Base-by-base conservation (phyloP, 768 basidiomycete species). In the Nidularia sp. region DNA sequence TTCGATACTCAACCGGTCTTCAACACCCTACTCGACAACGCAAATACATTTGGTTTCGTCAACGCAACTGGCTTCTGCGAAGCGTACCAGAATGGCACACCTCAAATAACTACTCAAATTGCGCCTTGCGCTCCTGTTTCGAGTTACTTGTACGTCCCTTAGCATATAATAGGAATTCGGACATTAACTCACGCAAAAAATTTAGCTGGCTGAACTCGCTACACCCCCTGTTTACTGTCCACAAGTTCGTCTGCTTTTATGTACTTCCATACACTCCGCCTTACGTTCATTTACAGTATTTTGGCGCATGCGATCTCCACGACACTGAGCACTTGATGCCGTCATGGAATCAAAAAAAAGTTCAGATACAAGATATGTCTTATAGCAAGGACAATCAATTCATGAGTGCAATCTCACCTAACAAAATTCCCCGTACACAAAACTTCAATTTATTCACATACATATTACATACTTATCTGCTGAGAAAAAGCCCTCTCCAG, bases 211-310 rank as follows among this genome's bases (percentile, higher is more conserved):
- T 85, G 46, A 84, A 85, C 60, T 62, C 71, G 2, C 66, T 85
- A 39, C 83, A 85, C 60, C 84, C 83, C 29, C 57, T 85, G 15
- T 85, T 82, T 57, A 81, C 81, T 22, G 74, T 85, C 50, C 84
- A 85, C 58, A 71, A 80, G 84, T 84, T 57, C 56, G 78, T 66
- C 22, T 53, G 13, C n/a, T 32, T 5, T 44, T 22, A 43, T 45
- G 46, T 47, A 32, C 33, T 22, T 5, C 42, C 2, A 15, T 41
- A 13, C 35, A 18, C 53, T 45, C 22, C 8, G 12, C 22, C 22
- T 18, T 45, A 45, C 9, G 44, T 8, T 12, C 22, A 45, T 12
- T 25, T 45, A 18, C 44, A 83, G 81, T 54, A 63, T 73, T 41
- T 69, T 81, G 34, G 78, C 79, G 13, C 76, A 78, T 55, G 74